Evolutionary conservation across 1,284 basidiomycete species (phyloP).

Genomic region (Vanrija sp.): DNA sequence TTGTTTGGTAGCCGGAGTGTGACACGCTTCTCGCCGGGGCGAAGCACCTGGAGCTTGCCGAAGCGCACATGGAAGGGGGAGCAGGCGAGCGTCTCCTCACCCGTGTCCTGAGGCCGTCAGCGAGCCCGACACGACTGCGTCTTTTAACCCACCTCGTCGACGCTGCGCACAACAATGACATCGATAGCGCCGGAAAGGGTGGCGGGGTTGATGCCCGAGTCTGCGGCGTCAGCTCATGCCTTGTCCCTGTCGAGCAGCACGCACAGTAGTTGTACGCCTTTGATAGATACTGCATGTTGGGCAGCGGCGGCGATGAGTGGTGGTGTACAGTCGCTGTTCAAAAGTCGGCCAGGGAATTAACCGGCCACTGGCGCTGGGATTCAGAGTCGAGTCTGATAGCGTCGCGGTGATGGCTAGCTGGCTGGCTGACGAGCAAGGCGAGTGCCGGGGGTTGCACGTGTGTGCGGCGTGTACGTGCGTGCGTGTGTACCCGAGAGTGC

Average conservation of each 20-base stretch:
- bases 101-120: slow-evolving; percentile 20
- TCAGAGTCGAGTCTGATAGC: too few relatives aligned
- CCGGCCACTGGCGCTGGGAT: neutral
- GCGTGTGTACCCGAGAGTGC: too few relatives aligned
- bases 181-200: slow-evolving; percentile 95
- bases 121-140: neutral
- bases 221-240: slow-evolving; percentile 20
- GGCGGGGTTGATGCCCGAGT: slow-evolving; percentile 73
- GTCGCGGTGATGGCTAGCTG: too few relatives aligned
- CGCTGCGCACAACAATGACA: slow-evolving; percentile 84
- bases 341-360: neutral
- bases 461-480: too few relatives aligned
- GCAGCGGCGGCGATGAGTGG: neutral
- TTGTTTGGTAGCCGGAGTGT: slow-evolving; percentile 63
- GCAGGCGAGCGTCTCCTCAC: slow-evolving; percentile 68
- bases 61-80: slow-evolving; percentile 98
- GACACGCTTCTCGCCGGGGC: slow-evolving; percentile 93
- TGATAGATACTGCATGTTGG: slow-evolving; percentile 45
- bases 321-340: neutral
- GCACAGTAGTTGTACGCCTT: slow-evolving; percentile 48
- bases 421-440: too few relatives aligned
- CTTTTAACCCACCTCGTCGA: slow-evolving; percentile 54
- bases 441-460: too few relatives aligned
- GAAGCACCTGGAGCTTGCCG: slow-evolving; percentile 93
- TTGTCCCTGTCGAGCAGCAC: neutral